Conservation (phyloP, 2,329 filamentous ascomycete species). For the Alternaria hordeiaustralica region DNA sequence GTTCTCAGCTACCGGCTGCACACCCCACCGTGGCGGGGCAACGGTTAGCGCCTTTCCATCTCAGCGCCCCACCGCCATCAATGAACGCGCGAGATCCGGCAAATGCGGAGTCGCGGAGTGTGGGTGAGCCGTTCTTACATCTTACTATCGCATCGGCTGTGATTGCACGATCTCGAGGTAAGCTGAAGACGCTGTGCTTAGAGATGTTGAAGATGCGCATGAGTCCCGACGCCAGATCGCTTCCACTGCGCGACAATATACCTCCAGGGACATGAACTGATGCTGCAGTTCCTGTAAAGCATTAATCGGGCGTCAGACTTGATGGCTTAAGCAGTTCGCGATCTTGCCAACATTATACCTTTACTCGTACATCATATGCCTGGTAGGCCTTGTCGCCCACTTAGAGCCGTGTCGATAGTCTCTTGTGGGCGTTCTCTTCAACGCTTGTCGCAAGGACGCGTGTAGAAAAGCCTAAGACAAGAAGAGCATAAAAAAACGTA, state of each 20-base stretch:
- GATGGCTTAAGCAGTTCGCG: conserved; percentile 67
- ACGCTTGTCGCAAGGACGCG: neutral
- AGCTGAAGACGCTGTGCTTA: neutral
- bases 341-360: conserved; percentile 56
- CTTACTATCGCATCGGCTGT: neutral
- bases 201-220: conserved; percentile 47
- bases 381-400: conserved; percentile 67
- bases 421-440: conserved; percentile 41
- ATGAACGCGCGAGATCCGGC: neutral
- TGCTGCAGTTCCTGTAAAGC: neutral
- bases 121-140: neutral
- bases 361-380: conserved; percentile 65
- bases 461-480: neutral
- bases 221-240: conserved; percentile 58
- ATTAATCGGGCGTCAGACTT: neutral
- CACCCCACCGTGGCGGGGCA: conserved; percentile 12
- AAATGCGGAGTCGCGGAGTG: neutral
- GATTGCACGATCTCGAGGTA: neutral
- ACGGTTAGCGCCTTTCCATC: neutral
- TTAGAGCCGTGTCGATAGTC: conserved; percentile 74
- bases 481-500: neutral
- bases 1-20: neutral
- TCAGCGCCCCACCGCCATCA: conserved; percentile 9
- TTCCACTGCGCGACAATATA: conserved; percentile 51
- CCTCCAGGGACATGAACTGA: neutral